Percentiles rank a stretch among this genome's conserved stretches.
phyloP scores from a whole-genome alignment of 192 early-diverging fungal genomes.

The Backusella australiensis region DNA sequence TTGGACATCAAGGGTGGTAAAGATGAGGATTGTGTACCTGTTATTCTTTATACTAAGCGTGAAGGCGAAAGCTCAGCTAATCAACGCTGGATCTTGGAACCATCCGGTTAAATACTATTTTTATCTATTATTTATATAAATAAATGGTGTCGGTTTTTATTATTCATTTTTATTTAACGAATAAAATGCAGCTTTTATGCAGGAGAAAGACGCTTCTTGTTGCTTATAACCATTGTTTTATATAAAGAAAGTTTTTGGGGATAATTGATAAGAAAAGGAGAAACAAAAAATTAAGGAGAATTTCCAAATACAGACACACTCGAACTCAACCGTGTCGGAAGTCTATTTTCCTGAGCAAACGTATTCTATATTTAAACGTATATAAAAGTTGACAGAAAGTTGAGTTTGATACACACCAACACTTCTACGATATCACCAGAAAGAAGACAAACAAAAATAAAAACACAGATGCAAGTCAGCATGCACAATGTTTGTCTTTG shows the following conservation, averaged over 20 bases:
- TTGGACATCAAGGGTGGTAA: constrained; percentile 21
- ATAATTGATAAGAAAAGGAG: neutral
- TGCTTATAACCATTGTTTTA: neutral
- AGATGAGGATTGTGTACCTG: constrained; percentile 7
- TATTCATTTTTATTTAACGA: neutral
- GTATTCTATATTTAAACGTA: too few species aligned
- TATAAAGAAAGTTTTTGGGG: neutral
- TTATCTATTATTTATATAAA: neutral
- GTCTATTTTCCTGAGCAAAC: too few species aligned
- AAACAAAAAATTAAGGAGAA: neutral
- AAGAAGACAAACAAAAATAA: neutral
- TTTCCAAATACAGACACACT: too few species aligned
- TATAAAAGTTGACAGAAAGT: too few species aligned
- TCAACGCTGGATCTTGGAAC: constrained; percentile 20
- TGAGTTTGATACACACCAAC: too few species aligned
- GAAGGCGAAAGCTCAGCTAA: constrained; percentile 21
- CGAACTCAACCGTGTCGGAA: too few species aligned
- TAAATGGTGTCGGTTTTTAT: neutral
- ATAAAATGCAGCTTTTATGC: neutral
- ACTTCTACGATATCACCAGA: too few species aligned
- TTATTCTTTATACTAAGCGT: constrained; percentile 20
- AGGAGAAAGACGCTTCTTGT: neutral
- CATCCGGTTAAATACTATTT: neutral
- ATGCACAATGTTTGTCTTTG: neutral
- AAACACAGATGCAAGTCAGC: neutral